Percentiles rank a stretch among this genome's conserved stretches.
phyloP scores from a whole-genome alignment of 306 rosid species.

The Fragaria ananassa region DNA sequence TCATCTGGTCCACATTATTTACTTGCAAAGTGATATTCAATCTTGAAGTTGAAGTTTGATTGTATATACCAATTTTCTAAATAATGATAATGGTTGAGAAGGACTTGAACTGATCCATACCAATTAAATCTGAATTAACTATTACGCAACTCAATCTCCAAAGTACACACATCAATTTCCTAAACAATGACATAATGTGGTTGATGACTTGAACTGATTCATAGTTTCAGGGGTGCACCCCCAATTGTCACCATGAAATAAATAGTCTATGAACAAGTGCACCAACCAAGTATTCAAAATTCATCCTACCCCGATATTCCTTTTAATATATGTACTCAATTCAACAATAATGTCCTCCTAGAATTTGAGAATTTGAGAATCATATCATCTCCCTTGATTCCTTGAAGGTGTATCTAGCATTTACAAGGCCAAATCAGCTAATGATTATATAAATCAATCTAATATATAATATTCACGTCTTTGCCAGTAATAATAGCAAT shows the following conservation, averaged over 20 bases:
- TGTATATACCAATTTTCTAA: not conserved
- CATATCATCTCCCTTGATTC: not conserved
- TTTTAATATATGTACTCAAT: not conserved
- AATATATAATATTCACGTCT: no score
- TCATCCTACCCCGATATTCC: not conserved
- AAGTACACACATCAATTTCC: not conserved
- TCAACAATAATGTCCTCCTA: not conserved
- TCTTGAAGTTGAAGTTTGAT: not conserved
- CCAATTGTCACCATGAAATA: not conserved
- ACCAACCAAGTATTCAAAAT: conserved; percentile 11
- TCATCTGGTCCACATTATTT: not conserved
- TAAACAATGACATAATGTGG: not conserved
- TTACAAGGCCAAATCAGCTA: not conserved
- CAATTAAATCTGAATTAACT: not conserved
- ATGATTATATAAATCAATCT: no score
- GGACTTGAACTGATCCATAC: not conserved
- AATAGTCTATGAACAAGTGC: conserved; percentile 10
- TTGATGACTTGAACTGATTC: not conserved
- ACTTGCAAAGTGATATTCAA: not conserved
- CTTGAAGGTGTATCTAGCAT: not conserved
- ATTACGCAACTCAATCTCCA: not conserved
- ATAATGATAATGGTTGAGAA: not conserved
- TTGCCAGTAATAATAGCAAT: no score
- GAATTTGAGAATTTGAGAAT: not conserved
- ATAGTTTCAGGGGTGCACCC: not conserved